Evolutionary conservation across 805 yeast genomes (phyloP), one percentile per base, ranked within the genome.

Genomic region (Phaffomyces thermotolerans): DNA sequence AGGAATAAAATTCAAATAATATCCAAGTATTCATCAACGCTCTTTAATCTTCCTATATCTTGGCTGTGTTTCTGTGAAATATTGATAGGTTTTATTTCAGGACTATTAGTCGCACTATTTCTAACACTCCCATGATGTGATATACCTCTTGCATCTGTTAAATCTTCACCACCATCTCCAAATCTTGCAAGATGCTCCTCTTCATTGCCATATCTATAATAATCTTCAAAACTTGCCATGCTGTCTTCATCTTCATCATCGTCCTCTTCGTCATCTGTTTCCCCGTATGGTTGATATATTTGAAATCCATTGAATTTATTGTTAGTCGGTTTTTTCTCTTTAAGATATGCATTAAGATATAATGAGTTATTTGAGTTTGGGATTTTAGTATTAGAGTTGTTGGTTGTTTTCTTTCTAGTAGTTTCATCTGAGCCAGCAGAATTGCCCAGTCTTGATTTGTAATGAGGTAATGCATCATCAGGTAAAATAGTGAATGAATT

Each of bases 231-330:
- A 24, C 42, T 39, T 5, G 32, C 46, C 22, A 44, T 40, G 23
- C 39, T 37, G 13, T 39, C 46, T 12, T 33, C 18, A 24, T 48
- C 51, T 12, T 45, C 49, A n/a, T 45, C 44, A 2, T 47, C 46
- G 18, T 42, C 52, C 37, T 52, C 44, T 3, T 47, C 46, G 18
- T 42, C 52, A 38, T 52, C 57, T 4, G 56, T 47, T 6, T 39
- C 41, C 29, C 54, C 60, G 36, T 53, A 35, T 12, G 49, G 47
- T 33, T 56, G 56, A 42, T 53, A 54, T 18, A 44, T 51, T 14
- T 59, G 53, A 1, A 57, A 50, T 10, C 54, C 62, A 41, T 56
- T 58, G 10, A 57, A 39, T 36, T 53, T 52, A 30, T 57, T 41
- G 14, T 52, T 51, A 20, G 49, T 53, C 36, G 52, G 50, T 20